Percentiles rank a stretch among this genome's conserved stretches.
Conservation (phyloP, 495 filamentous ascomycete species). For the Xylaria bambusicola region DNA sequence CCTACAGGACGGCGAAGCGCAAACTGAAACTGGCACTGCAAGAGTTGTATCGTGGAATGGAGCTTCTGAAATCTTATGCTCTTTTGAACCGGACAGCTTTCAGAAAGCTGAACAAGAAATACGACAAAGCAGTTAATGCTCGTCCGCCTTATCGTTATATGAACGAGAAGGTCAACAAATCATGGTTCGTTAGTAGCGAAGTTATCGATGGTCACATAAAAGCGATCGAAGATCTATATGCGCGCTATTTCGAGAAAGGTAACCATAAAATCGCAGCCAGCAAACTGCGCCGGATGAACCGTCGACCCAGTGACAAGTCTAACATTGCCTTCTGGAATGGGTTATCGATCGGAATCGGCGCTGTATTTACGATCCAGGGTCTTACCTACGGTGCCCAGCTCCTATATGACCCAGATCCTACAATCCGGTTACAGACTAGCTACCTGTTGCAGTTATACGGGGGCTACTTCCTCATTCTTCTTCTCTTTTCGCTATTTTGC, state of each 20-base stretch:
- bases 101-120: slow-evolving; percentile 98
- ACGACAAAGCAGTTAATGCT: slow-evolving; percentile 84
- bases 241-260: slow-evolving; percentile 85
- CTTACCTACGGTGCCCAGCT: slow-evolving; percentile 64
- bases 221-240: slow-evolving; percentile 84
- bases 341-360: slow-evolving; percentile 71
- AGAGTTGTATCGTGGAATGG: slow-evolving; percentile 89
- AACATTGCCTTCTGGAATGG: slow-evolving; percentile 77
- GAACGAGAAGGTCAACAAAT: slow-evolving; percentile 87
- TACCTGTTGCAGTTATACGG: slow-evolving; percentile 86
- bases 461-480: slow-evolving; percentile 77
- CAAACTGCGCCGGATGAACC: slow-evolving; percentile 72
- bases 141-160: slow-evolving; percentile 78
- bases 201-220: slow-evolving; percentile 75
- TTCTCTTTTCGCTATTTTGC: slow-evolving; percentile 74
- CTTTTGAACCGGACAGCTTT: slow-evolving; percentile 89
- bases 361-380: slow-evolving; percentile 73
- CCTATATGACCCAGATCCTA: slow-evolving; percentile 52
- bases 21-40: slow-evolving; percentile 88
- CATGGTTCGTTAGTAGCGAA: slow-evolving; percentile 86
- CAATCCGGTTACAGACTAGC: slow-evolving; percentile 56
- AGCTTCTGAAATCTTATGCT: slow-evolving; percentile 88
- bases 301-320: slow-evolving; percentile 67
- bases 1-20: slow-evolving; percentile 81
- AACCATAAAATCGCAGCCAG: slow-evolving; percentile 88